phyloP scores from a whole-genome alignment of 2,329 filamentous ascomycete species.

The Pyricularia sp. region DNA sequence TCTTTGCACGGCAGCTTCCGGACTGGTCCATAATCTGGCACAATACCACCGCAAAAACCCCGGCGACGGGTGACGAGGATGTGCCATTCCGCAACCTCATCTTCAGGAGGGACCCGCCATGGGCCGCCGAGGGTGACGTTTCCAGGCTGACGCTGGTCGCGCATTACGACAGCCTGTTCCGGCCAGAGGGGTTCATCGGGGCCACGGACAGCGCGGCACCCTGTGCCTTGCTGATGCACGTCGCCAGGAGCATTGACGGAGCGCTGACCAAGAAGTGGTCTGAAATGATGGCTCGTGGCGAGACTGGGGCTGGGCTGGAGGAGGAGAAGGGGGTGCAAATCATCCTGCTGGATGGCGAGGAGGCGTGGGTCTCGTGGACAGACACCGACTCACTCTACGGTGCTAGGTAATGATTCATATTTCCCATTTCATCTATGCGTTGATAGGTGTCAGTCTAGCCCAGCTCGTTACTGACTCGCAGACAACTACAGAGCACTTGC shows the following conservation, averaged over 20 bases:
- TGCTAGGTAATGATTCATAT: slow-evolving; percentile 45
- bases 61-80: slow-evolving; percentile 57
- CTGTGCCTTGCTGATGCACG: slow-evolving; percentile 87
- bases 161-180: slow-evolving; percentile 83
- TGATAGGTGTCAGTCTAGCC: neutral
- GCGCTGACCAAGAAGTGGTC: slow-evolving; percentile 78
- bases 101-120: slow-evolving; percentile 80
- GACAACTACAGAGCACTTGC: slow-evolving; percentile 52
- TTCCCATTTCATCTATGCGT: neutral
- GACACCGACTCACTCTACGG: slow-evolving; percentile 81
- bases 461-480: slow-evolving; percentile 1
- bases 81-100: slow-evolving; percentile 85
- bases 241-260: slow-evolving; percentile 68
- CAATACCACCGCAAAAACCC: slow-evolving; percentile 82
- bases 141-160: slow-evolving; percentile 79
- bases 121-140: slow-evolving; percentile 63
- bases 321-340: slow-evolving; percentile 82
- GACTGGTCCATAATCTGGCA: slow-evolving; percentile 76
- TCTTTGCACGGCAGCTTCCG: slow-evolving; percentile 67
- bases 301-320: slow-evolving; percentile 47
- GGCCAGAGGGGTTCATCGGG: slow-evolving; percentile 79
- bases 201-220: slow-evolving; percentile 90
- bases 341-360: slow-evolving; percentile 84
- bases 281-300: slow-evolving; percentile 53
- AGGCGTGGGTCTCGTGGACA: slow-evolving; percentile 79